These are phyloP conservation scores for Starmera dryadoides DNA, from an alignment of 805 yeast genomes.

Conservation along the genomic window DNA sequence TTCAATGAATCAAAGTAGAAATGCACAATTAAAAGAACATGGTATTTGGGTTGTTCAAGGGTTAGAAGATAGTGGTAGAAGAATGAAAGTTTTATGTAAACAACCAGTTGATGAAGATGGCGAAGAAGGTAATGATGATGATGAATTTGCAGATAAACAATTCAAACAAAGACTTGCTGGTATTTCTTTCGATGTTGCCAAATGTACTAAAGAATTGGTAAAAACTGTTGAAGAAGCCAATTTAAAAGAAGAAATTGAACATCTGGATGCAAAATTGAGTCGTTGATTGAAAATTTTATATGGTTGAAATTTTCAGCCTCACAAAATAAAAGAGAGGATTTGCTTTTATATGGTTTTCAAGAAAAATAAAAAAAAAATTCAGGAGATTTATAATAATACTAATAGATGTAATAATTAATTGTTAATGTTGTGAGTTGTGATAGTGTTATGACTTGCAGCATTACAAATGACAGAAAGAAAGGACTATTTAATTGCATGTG, in stretches of 20 bases:
- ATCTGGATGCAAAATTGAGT: conserved; percentile 54
- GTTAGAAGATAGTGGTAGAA: conserved; percentile 73
- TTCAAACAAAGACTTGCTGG: conserved; percentile 94
- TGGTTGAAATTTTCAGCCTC: too few species aligned
- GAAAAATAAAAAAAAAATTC: too few species aligned
- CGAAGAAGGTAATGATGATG: conserved; percentile 32
- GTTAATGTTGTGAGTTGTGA: too few species aligned
- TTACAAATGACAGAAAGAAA: too few species aligned
- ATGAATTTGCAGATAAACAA: conserved; percentile 75
- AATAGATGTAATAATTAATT: too few species aligned
- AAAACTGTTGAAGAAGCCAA: conserved; percentile 95
- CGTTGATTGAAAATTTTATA: too few species aligned
- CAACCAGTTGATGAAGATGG: conserved; percentile 18
- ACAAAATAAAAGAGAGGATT: too few species aligned
- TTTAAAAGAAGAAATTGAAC: conserved; percentile 76
- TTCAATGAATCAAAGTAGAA: conserved; percentile 84
- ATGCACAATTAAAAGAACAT: conserved; percentile 78
- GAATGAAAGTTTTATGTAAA: conserved; percentile 70
- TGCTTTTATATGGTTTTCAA: too few species aligned
- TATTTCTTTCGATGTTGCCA: conserved; percentile 92
- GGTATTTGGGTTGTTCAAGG: conserved; percentile 88
- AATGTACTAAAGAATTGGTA: conserved; percentile 91
- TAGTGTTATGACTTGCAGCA: too few species aligned
- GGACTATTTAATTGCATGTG: too few species aligned
- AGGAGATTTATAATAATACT: too few species aligned